phyloP scores from a whole-genome alignment of 768 basidiomycete genomes.

The Suillus luteus region DNA sequence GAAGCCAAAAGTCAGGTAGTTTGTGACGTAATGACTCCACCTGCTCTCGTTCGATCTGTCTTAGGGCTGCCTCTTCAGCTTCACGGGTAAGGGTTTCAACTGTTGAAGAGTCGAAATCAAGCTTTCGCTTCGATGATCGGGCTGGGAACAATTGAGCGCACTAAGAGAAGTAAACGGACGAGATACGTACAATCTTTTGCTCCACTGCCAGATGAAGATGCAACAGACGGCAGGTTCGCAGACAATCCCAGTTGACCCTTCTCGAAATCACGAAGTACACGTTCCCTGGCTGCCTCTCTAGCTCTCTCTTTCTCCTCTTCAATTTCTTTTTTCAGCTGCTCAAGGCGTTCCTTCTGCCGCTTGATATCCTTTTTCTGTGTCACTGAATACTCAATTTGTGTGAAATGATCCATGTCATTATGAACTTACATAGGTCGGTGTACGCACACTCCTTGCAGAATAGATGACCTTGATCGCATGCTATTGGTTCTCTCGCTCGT shows the following conservation, averaged over 20 bases:
- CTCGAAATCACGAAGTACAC: conserved; percentile 90
- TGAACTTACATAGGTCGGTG: conserved; percentile 71
- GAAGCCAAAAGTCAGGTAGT: conserved; percentile 97
- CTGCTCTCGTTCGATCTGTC: conserved; percentile 81
- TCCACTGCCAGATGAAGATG: conserved; percentile 41
- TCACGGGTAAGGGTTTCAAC: conserved; percentile 73
- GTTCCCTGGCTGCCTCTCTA: conserved; percentile 76
- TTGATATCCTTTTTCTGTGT: conserved; percentile 93
- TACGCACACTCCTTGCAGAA: conserved; percentile 97
- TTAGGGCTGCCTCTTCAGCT: conserved; percentile 87
- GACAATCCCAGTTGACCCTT: conserved; percentile 78
- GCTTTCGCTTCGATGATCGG: conserved; percentile 78
- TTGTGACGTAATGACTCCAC: conserved; percentile 84
- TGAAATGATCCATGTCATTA: conserved; percentile 9
- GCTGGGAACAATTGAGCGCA: conserved; percentile 35
- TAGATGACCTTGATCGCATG: conserved; percentile 84
- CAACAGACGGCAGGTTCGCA: conserved; percentile 33
- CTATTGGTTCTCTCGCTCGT: conserved; percentile 78
- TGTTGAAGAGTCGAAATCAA: conserved; percentile 73
- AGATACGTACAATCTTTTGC: conserved; percentile 39
- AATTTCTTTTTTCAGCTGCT: conserved; percentile 73
- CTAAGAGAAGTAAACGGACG: not conserved
- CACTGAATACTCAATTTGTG: conserved; percentile 47
- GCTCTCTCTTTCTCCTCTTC: conserved; percentile 75
- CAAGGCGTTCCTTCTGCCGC: conserved; percentile 80